Conservation (phyloP, 805 yeast genomes). For the Schizosaccharomyces osmophilus region DNA sequence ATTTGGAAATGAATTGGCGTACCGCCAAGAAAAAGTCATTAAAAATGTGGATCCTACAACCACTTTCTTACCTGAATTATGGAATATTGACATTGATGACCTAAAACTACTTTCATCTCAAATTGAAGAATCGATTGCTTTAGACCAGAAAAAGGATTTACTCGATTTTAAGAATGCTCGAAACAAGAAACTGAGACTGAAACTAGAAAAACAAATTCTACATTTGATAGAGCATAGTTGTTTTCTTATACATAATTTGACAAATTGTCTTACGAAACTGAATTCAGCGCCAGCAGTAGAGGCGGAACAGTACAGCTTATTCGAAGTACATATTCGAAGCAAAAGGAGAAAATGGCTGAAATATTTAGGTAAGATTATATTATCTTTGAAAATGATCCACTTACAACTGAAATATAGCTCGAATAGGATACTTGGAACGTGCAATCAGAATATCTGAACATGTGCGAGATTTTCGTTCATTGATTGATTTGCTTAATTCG, state of each 20-base stretch:
- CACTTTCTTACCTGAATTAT: not conserved
- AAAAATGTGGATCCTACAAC: conserved; percentile 5
- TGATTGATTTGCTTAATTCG: not conserved
- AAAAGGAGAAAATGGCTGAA: not conserved
- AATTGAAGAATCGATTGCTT: not conserved
- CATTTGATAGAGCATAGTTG: not conserved
- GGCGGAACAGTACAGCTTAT: not conserved
- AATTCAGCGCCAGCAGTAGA: not conserved
- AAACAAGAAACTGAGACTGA: not conserved
- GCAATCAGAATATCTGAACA: not conserved
- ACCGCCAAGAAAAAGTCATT: conserved; percentile 5
- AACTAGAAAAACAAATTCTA: not conserved
- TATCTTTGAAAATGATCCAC: not conserved
- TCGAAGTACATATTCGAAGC: not conserved
- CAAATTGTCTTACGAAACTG: not conserved
- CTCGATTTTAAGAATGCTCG: not conserved
- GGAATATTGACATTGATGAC: not conserved
- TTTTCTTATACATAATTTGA: not conserved
- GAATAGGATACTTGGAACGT: not conserved
- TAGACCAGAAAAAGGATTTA: not conserved
- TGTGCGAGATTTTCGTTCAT: not conserved
- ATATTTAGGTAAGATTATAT: not conserved
- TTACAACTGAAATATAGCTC: not conserved
- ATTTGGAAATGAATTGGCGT: conserved; percentile 23
- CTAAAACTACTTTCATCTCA: not conserved